Base-by-base conservation (phyloP, 306 rosid genomes). In the Carpinus fangiana region DNA sequence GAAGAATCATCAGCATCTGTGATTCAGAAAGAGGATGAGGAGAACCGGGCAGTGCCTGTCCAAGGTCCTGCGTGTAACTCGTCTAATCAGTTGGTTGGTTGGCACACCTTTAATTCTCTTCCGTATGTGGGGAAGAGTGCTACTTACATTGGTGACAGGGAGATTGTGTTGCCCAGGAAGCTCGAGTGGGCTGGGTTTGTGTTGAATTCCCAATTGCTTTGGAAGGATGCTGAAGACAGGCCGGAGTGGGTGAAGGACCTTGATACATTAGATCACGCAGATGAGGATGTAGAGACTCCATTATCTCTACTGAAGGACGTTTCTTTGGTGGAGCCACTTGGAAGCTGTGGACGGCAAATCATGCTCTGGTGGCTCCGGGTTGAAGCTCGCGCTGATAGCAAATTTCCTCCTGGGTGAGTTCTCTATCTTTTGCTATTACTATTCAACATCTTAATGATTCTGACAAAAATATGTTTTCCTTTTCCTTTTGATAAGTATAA, bases 11-110 rank as follows among this genome's bases (percentile, higher is more conserved):
- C 85, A 12, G 74, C 23, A 7, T 81, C 88, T 2, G 0, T 38
- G 50, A 66, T 47, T 73, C 80, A 86, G 73, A 80, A 64, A 41
- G 89, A 83, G 46, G 90, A 86, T 68, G 96, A 79, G 85, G 88
- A 82, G 69, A 76, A 79, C 62, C 72, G 73, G 7, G 70, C 81
- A 61, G 73, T 86, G 87, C 99, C 99, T 8, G 86, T 92, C 62
- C 99, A 96, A 78, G 99, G 99, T 84, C 99, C 97, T 84, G 90
- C 99, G 80, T 96, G 99, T 84, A 96, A 96, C 84, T 90, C 89
- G 18, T 91, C 96, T 45, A 82, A 93, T 82, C 85, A 86, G 45
- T 88, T 96, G 84, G 90, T 86, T 75, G 99, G 99, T 72, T 96
- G 99, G 99, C 98, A 96, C 82, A 93, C 97, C 55, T 96, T 93